Conservation (phyloP, 1,139 yeast genomes). For the Sugiyamaella paludigena region DNA sequence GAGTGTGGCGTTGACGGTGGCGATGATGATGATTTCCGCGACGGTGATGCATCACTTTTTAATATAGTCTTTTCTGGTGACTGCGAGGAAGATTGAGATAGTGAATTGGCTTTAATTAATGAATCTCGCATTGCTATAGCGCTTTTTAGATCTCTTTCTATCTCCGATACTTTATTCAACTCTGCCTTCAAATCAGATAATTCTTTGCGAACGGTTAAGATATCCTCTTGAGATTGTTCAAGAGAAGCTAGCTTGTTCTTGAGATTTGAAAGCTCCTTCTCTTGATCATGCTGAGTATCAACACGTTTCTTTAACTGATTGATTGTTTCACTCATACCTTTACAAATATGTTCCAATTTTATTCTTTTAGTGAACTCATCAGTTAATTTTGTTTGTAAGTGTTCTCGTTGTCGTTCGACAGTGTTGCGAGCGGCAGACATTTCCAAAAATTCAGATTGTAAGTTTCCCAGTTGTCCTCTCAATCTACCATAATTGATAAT, state of each 20-base stretch:
- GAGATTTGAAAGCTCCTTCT: background rate
- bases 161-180: too few species aligned
- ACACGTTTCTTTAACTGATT: background rate
- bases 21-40: too few species aligned
- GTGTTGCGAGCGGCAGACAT: conserved; percentile 11
- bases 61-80: too few species aligned
- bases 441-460: conserved; percentile 19
- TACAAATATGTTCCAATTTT: conserved; percentile 10
- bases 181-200: too few species aligned
- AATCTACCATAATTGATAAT: conserved; percentile 15
- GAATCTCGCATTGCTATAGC: too few species aligned
- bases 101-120: too few species aligned
- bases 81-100: too few species aligned
- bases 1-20: too few species aligned
- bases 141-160: too few species aligned
- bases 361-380: conserved; percentile 6
- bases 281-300: too few species aligned
- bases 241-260: background rate
- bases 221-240: background rate
- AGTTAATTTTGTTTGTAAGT: conserved; percentile 5
- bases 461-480: conserved; percentile 17
- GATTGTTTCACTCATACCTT: conserved; percentile 6
- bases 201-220: too few species aligned
- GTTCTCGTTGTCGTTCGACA: conserved; percentile 8
- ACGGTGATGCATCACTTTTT: too few species aligned